Evolutionary conservation across 148 eudicot genomes (phyloP).

Genomic region (Simmondsia chinensis): DNA sequence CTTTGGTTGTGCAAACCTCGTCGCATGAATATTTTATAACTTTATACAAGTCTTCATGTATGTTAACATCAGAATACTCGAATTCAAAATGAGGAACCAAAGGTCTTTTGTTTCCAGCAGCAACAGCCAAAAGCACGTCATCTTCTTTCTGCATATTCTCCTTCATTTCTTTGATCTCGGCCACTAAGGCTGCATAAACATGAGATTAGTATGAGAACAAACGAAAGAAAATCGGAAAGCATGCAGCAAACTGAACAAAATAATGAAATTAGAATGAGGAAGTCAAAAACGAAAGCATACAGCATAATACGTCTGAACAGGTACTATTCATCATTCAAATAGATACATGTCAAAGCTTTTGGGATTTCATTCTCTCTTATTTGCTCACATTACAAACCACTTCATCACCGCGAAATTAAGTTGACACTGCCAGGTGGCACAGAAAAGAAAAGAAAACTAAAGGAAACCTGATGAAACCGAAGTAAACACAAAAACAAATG

Average conservation of each 20-base stretch:
- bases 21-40: slow-evolving; percentile 80
- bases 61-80: slow-evolving; percentile 53
- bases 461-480: no score
- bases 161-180: slow-evolving; percentile 80
- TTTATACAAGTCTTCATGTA: slow-evolving; percentile 75
- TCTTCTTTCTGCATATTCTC: slow-evolving; percentile 68
- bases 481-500: no score
- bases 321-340: no score
- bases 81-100: slow-evolving; percentile 53
- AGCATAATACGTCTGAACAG: no score
- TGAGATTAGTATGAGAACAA: slow-evolving; percentile 6
- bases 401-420: no score
- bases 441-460: no score
- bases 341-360: no score
- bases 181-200: slow-evolving; percentile 55
- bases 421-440: no score
- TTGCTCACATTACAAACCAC: no score
- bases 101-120: slow-evolving; percentile 72
- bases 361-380: no score
- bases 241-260: neutral
- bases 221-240: neutral
- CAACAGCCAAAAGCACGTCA: slow-evolving; percentile 55
- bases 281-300: no score
- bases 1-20: slow-evolving; percentile 77
- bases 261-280: neutral